Evolutionary conservation across 305 asterid genomes (phyloP).

Genomic region (Fraxinus velutina): DNA sequence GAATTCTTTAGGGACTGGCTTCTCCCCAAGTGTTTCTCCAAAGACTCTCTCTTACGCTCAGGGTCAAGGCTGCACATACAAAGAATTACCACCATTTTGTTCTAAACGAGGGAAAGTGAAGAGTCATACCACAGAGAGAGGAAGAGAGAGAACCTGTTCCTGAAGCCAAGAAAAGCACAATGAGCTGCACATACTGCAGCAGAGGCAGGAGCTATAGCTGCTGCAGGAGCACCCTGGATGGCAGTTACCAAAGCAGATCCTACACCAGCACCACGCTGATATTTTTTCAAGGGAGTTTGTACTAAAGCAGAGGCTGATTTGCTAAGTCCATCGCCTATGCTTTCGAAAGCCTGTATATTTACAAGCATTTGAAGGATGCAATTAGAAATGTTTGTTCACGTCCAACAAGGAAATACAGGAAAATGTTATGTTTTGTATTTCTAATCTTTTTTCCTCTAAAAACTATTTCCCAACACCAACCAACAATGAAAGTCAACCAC

Average conservation of each 20-base stretch:
- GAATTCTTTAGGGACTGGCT: constrained; percentile 37
- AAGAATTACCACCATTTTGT: constrained; percentile 9
- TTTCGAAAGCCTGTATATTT: constrained; percentile 73
- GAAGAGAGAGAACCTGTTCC: constrained; percentile 63
- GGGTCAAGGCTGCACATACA: constrained; percentile 83
- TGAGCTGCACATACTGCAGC: constrained; percentile 85
- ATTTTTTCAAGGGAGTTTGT: constrained; percentile 67
- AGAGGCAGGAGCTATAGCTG: constrained; percentile 96
- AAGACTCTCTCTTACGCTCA: constrained; percentile 84
- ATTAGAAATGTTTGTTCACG: neutral
- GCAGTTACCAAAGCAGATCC: constrained; percentile 83
- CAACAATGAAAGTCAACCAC: neutral
- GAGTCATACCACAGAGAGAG: neutral
- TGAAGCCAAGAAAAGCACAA: constrained; percentile 85
- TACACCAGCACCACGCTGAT: constrained; percentile 75
- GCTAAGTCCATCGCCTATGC: constrained; percentile 82
- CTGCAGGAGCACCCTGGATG: constrained; percentile 88
- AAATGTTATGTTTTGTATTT: neutral
- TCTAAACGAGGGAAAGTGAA: neutral
- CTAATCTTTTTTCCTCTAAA: neutral
- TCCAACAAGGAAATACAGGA: constrained; percentile 11
- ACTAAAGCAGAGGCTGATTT: constrained; percentile 89
- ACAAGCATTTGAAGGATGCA: constrained; percentile 11
- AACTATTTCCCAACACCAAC: neutral
- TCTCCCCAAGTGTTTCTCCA: constrained; percentile 54